Evolutionary conservation across 1,139 yeast species (phyloP).

Genomic region (Suhomyces choctaworum): DNA sequence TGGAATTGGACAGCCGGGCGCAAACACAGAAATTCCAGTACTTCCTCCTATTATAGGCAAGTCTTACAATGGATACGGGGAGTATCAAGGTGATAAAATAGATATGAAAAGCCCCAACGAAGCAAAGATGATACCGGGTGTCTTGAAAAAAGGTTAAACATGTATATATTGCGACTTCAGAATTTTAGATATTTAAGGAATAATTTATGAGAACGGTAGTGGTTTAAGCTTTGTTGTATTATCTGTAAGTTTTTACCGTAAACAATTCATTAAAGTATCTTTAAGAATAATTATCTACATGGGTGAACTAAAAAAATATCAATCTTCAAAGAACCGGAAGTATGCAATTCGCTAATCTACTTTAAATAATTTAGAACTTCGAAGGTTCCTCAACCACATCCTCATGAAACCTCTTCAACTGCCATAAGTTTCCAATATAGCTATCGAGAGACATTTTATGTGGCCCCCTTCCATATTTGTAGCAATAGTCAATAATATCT

Average conservation of each 20-base stretch:
- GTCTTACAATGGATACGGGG: conserved; percentile 2
- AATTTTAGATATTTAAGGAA: too few relatives aligned
- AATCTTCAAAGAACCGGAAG: too few relatives aligned
- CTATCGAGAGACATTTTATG: conserved; percentile 6
- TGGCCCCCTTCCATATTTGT: conserved; percentile 1
- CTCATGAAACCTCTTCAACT: conserved; percentile 16
- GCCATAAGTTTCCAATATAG: conserved; percentile 17
- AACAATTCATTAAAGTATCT: too few relatives aligned
- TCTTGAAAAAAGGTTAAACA: background rate
- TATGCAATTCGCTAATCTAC: too few relatives aligned
- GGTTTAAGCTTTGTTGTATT: too few relatives aligned
- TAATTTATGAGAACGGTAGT: too few relatives aligned
- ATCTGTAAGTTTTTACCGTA: too few relatives aligned
- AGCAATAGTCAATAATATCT: conserved; percentile 17
- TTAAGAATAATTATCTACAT: too few relatives aligned
- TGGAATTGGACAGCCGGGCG: conserved; percentile 2
- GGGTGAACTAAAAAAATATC: too few relatives aligned
- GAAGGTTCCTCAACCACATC: conserved; percentile 15
- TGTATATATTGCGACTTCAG: too few relatives aligned
- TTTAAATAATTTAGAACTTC: conserved; percentile 18
- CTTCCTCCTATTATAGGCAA: conserved; percentile 11
- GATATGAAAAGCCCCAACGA: conserved; percentile 2
- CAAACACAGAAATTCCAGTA: conserved; percentile 6
- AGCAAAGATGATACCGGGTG: conserved; percentile 7
- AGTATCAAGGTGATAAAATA: conserved; percentile 3